A percentile compares a stretch with the other conserved stretches of the same genome.
Conservation (phyloP, 208 protist species). For the Porcisia hertigi region DNA sequence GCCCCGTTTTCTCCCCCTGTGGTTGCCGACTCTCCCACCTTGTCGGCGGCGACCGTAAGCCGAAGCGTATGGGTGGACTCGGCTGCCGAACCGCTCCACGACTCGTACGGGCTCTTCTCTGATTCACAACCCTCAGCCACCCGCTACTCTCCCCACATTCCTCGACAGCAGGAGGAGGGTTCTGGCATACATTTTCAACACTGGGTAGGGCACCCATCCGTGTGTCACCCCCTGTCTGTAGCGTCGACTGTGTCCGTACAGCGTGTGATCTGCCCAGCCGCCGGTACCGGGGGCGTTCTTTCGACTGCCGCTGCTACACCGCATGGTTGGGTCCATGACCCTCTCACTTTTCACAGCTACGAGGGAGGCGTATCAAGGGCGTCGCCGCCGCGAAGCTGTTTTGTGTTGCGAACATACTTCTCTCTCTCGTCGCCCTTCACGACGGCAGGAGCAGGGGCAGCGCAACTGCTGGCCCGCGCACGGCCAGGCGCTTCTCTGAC, state of each 20-base stretch:
- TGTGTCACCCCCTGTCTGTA: background rate
- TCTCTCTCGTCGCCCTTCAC: background rate
- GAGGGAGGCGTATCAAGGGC: background rate
- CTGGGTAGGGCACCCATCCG: background rate
- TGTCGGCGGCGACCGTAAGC: background rate
- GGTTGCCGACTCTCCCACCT: background rate
- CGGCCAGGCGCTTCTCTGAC: background rate
- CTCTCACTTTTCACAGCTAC: background rate
- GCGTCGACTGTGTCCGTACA: background rate
- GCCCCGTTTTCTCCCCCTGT: background rate
- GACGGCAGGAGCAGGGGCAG: background rate
- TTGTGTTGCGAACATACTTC: background rate
- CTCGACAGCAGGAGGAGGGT: background rate
- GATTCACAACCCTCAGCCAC: background rate
- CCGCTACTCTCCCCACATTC: background rate
- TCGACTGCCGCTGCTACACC: background rate
- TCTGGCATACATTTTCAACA: background rate
- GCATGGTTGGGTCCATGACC: background rate
- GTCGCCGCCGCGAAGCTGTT: background rate
- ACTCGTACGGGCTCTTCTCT: background rate
- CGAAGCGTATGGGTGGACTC: background rate
- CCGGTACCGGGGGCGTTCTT: background rate
- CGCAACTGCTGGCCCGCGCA: background rate
- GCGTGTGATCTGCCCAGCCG: background rate
- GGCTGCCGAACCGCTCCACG: background rate